phyloP scores from a whole-genome alignment of 805 yeast genomes.

The Tetrapisispora phaffii region DNA sequence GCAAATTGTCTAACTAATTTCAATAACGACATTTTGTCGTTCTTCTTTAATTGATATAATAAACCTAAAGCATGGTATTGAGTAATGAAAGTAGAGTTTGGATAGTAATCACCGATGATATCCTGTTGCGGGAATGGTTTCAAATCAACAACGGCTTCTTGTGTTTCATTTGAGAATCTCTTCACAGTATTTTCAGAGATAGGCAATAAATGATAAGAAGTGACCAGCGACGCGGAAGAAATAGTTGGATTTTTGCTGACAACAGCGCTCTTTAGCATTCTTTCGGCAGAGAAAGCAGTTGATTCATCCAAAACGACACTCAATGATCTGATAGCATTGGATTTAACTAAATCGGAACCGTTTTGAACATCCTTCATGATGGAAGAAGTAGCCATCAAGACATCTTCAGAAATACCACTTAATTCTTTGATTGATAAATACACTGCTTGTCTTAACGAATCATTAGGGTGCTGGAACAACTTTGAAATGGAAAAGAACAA shows the following conservation, averaged over 20 bases:
- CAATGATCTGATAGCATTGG: constrained; percentile 89
- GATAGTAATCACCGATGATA: constrained; percentile 37
- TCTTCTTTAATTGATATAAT: constrained; percentile 76
- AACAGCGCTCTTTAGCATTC: constrained; percentile 83
- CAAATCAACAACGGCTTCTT: constrained; percentile 61
- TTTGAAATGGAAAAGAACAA: constrained; percentile 90
- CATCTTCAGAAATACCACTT: constrained; percentile 75
- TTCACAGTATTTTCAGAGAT: constrained; percentile 86
- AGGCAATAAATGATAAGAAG: constrained; percentile 83
- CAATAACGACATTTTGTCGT: constrained; percentile 88
- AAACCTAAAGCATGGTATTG: constrained; percentile 95
- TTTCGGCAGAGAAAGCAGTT: constrained; percentile 87
- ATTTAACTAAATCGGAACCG: constrained; percentile 76
- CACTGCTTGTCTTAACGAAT: constrained; percentile 80
- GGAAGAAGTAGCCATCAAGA: constrained; percentile 93
- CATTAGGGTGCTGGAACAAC: constrained; percentile 81
- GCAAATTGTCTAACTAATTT: constrained; percentile 76
- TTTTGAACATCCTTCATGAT: constrained; percentile 96
- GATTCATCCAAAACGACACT: constrained; percentile 81
- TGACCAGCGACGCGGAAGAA: constrained; percentile 87
- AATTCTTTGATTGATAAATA: constrained; percentile 91
- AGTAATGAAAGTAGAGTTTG: constrained; percentile 68
- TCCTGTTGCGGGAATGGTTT: constrained; percentile 34
- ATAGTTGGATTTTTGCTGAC: constrained; percentile 84
- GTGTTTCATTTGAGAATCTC: constrained; percentile 89